Evolutionary conservation across 257 asterid species (phyloP).

Genomic region (Euphrasia confusa): DNA sequence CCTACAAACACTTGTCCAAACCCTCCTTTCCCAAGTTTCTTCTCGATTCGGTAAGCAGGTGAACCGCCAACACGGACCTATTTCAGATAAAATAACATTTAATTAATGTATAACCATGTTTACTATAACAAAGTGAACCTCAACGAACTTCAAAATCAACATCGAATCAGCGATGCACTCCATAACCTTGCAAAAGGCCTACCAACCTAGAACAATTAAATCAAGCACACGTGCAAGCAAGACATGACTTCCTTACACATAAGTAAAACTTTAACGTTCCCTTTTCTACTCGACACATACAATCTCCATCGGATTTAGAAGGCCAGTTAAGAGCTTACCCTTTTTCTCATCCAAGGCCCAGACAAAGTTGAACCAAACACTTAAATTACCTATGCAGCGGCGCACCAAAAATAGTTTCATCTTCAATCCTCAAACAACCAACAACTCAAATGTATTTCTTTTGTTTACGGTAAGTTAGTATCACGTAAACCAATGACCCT

Average conservation of each 20-base stretch:
- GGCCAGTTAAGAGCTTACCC: not conserved
- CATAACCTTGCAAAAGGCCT: conserved; percentile 2
- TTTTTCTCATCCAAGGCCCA: not conserved
- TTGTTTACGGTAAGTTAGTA: not conserved
- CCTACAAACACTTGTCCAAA: conserved; percentile 84
- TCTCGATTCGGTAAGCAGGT: conserved; percentile 51
- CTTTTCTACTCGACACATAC: not conserved
- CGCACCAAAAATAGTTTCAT: conserved; percentile 9
- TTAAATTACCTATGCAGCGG: not conserved
- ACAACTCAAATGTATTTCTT: not conserved
- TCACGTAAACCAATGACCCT: not conserved
- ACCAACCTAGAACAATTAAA: not conserved
- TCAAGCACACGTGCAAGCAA: not conserved
- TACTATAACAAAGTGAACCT: not conserved
- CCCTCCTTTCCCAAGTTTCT: conserved; percentile 76
- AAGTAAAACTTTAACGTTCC: not conserved
- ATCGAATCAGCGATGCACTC: not conserved
- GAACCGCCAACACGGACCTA: conserved; percentile 76
- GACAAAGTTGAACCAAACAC: conserved; percentile 1
- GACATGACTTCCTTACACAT: not conserved
- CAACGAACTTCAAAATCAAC: not conserved
- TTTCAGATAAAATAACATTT: conserved; percentile 22
- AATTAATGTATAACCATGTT: not conserved
- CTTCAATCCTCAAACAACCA: conserved; percentile 2
- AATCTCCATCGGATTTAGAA: not conserved